These are phyloP conservation scores for Scheffersomyces amazonensis DNA, from an alignment of 805 yeast species.

Conservation along the genomic window DNA sequence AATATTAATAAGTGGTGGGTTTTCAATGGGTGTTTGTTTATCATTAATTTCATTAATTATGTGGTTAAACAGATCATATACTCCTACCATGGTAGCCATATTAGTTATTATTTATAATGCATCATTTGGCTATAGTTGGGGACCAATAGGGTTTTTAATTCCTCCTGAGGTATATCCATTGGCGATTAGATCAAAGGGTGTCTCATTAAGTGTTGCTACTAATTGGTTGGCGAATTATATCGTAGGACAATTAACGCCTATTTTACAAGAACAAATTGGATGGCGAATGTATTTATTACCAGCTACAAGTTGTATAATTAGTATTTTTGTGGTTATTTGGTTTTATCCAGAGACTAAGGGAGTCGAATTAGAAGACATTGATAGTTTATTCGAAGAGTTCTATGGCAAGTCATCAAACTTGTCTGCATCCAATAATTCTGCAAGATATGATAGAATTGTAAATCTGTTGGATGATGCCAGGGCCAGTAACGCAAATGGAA, in stretches of 20 bases:
- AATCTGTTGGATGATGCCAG: not conserved
- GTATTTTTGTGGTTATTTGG: conserved; percentile 29
- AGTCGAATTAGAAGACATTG: conserved; percentile 42
- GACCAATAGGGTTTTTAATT: conserved; percentile 42
- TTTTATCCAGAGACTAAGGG: conserved; percentile 46
- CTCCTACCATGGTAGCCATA: conserved; percentile 38
- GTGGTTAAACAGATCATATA: conserved; percentile 26
- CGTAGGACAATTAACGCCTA: conserved; percentile 45
- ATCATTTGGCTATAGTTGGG: conserved; percentile 45
- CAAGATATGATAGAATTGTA: not conserved
- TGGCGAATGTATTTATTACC: conserved; percentile 44
- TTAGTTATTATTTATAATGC: conserved; percentile 43
- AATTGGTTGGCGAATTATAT: conserved; percentile 45
- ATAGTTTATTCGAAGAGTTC: conserved; percentile 33
- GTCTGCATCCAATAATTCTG: conserved; percentile 15
- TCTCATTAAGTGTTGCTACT: conserved; percentile 42
- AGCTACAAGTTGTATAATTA: conserved; percentile 33
- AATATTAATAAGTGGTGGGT: conserved; percentile 39
- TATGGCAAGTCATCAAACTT: conserved; percentile 17
- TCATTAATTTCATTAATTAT: conserved; percentile 30
- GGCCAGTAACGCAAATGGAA: not conserved
- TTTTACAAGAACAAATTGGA: conserved; percentile 34
- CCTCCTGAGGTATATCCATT: conserved; percentile 45
- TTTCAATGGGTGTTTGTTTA: conserved; percentile 36
- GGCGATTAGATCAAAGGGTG: conserved; percentile 42